A percentile compares a stretch with the other conserved stretches of the same genome.
Evolutionary conservation across 805 yeast species (phyloP).

Genomic region (Monosporozyma solicola): DNA sequence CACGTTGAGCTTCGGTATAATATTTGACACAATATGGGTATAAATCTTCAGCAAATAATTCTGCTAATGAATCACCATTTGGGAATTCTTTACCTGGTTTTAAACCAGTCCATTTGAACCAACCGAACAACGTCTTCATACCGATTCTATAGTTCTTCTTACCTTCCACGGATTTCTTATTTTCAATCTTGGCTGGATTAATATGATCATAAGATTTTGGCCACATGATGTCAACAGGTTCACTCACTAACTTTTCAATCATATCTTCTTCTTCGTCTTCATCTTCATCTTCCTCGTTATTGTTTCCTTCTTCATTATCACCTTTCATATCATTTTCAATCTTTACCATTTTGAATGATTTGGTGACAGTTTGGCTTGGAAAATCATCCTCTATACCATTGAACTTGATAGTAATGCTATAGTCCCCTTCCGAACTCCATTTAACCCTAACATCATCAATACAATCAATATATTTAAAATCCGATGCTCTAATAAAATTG

Average conservation of each 20-base stretch:
- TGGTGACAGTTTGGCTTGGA: constrained; percentile 50
- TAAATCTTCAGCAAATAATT: constrained; percentile 64
- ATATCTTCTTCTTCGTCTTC: constrained; percentile 40
- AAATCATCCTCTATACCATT: constrained; percentile 40
- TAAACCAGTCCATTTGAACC: constrained; percentile 78
- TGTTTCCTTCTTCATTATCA: constrained; percentile 6
- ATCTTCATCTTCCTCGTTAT: constrained; percentile 12
- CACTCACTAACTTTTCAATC: constrained; percentile 47
- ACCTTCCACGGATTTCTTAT: constrained; percentile 39
- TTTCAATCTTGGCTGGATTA: constrained; percentile 44
- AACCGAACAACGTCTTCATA: constrained; percentile 78
- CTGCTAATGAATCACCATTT: constrained; percentile 69
- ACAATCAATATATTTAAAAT: constrained; percentile 62
- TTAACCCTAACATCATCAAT: constrained; percentile 56
- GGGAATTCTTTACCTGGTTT: constrained; percentile 72
- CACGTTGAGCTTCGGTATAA: constrained; percentile 64
- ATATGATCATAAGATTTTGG: constrained; percentile 50
- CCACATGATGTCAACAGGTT: constrained; percentile 54
- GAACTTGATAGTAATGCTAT: constrained; percentile 53
- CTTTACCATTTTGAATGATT: constrained; percentile 41
- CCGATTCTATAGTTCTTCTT: constrained; percentile 58
- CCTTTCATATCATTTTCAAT: constrained; percentile 15
- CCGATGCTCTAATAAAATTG: constrained; percentile 68
- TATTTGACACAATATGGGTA: constrained; percentile 80
- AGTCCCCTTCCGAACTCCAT: constrained; percentile 41